Percentiles rank a stretch among this genome's conserved stretches.
These are phyloP conservation scores for Penicillium cataractarum DNA, from an alignment of 495 filamentous ascomycete genomes.

Conservation along the genomic window DNA sequence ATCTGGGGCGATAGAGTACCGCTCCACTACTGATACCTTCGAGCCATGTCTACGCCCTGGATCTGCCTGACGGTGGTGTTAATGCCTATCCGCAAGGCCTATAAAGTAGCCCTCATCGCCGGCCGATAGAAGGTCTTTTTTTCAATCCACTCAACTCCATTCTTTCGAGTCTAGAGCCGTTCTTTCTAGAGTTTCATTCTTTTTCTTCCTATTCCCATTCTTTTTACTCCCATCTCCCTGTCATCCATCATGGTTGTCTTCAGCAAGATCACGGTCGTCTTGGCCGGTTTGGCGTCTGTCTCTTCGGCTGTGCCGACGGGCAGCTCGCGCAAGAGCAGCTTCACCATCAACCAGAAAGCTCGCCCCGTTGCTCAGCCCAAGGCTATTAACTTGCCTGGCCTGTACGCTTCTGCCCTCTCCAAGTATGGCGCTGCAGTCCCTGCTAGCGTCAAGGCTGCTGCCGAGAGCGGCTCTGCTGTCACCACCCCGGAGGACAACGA, in stretches of 20 bases:
- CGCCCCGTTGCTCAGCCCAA: conserved; percentile 30
- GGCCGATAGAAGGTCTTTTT: conserved; percentile 9
- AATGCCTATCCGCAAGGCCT: conserved; percentile 14
- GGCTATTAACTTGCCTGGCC: conserved; percentile 44
- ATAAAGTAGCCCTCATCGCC: conserved; percentile 30
- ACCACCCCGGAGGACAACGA: conserved; percentile 62
- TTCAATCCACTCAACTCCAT: conserved; percentile 15
- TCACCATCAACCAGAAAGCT: conserved; percentile 46
- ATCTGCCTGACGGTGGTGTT: not conserved
- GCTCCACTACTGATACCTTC: conserved; percentile 1
- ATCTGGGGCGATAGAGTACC: conserved; percentile 16
- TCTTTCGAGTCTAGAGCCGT: conserved; percentile 16
- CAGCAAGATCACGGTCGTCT: conserved; percentile 39
- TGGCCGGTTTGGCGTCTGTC: conserved; percentile 37
- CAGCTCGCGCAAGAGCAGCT: conserved; percentile 35
- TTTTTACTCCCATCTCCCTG: not conserved
- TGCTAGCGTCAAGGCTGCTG: conserved; percentile 44
- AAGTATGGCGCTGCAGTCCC: conserved; percentile 53
- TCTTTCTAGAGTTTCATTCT: conserved; percentile 20
- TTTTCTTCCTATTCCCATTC: not conserved
- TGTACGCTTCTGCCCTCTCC: conserved; percentile 42
- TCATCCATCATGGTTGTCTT: conserved; percentile 46
- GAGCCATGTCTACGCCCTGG: conserved; percentile 1
- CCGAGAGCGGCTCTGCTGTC: conserved; percentile 49
- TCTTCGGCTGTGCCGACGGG: conserved; percentile 39